phyloP scores from a whole-genome alignment of 208 protist genomes.

The Strigomonas galati region DNA sequence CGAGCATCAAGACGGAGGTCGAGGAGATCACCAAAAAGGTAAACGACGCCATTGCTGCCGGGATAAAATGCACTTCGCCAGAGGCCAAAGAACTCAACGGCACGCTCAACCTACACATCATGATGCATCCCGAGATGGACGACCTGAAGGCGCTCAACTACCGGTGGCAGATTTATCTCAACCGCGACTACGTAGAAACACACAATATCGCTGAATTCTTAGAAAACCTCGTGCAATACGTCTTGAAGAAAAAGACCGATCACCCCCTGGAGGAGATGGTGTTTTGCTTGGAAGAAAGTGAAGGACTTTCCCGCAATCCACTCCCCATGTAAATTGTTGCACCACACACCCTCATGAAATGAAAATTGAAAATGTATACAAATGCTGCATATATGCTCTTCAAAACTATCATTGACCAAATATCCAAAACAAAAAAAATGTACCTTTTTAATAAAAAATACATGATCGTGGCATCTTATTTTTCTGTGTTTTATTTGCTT shows the following conservation, averaged over 20 bases:
- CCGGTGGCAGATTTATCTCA: slow-evolving; percentile 54
- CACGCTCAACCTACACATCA: slow-evolving; percentile 10
- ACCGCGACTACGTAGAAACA: slow-evolving; percentile 41
- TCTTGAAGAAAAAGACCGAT: slow-evolving; percentile 43
- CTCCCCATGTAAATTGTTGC: too few species aligned
- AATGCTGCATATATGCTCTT: too few species aligned
- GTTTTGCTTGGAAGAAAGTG: slow-evolving; percentile 23
- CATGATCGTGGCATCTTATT: too few species aligned
- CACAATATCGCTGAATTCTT: slow-evolving; percentile 50
- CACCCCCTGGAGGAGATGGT: slow-evolving; percentile 50
- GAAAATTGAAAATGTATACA: too few species aligned
- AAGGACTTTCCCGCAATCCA: too few species aligned
- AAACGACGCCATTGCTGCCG: slow-evolving; percentile 25
- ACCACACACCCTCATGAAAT: too few species aligned
- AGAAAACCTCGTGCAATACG: slow-evolving; percentile 35
- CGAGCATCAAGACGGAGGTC: slow-evolving; percentile 14
- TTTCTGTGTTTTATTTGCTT: too few species aligned
- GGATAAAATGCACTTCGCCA: slow-evolving; percentile 1
- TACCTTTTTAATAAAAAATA: too few species aligned
- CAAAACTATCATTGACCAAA: too few species aligned
- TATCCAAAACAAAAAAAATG: too few species aligned
- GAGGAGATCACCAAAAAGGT: slow-evolving; percentile 21
- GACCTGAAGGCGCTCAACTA: slow-evolving; percentile 47
- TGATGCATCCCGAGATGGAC: slow-evolving; percentile 13
- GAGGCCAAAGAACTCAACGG: slow-evolving; percentile 11